Percentiles rank a stretch among this genome's conserved stretches.
Conservation (phyloP, 78 protist genomes). For the Planoprotostelium fungivorum region DNA sequence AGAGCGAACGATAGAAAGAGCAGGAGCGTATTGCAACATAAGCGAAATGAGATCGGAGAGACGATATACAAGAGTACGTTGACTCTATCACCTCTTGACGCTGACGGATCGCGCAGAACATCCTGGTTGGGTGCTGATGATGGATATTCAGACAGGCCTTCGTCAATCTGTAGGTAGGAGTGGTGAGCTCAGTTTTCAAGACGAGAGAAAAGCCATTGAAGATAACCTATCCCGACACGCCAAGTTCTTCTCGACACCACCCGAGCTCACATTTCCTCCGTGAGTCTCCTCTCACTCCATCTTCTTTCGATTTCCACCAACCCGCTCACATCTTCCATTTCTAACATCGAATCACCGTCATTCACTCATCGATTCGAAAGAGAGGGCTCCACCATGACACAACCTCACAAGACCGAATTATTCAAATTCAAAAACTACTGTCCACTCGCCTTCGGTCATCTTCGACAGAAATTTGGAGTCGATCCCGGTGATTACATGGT, state of each 20-base stretch:
- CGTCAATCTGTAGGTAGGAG: conserved; percentile 56
- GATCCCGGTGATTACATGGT: conserved; percentile 57
- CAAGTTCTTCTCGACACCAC: not conserved
- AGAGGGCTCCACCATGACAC: conserved; percentile 23
- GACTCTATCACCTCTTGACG: not conserved
- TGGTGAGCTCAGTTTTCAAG: not conserved
- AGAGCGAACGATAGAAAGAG: conserved; percentile 15
- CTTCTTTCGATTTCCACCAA: not conserved
- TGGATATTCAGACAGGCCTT: conserved; percentile 55
- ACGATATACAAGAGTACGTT: conserved; percentile 20
- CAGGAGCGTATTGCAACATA: conserved; percentile 24
- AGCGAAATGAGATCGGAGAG: conserved; percentile 45
- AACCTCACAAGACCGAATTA: conserved; percentile 49
- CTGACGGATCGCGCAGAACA: conserved; percentile 12
- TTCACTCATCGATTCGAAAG: conserved; percentile 24
- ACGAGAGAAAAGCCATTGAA: not conserved
- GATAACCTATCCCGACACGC: conserved; percentile 9
- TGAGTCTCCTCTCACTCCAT: not conserved
- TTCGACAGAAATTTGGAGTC: conserved; percentile 52
- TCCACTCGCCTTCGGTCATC: conserved; percentile 63
- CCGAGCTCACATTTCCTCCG: not conserved
- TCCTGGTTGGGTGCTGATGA: conserved; percentile 56
- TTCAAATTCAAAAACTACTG: conserved; percentile 71
- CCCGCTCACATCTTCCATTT: not conserved
- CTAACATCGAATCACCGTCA: not conserved